Conservation (phyloP, 306 rosid genomes). For the Lagenaria siceraria region DNA sequence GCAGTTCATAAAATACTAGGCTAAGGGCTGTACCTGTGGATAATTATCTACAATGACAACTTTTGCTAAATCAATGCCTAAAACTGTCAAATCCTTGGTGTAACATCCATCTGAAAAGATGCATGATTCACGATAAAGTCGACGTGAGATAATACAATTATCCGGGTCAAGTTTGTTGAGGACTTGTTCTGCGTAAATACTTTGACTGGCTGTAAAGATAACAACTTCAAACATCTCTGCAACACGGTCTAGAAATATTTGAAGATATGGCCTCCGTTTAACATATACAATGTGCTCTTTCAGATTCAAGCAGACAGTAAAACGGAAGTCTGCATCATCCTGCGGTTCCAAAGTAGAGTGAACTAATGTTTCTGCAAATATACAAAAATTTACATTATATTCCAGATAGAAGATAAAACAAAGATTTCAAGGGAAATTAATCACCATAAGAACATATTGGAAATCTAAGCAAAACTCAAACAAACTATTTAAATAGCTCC, state of each 20-base stretch:
- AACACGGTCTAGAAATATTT: constrained; percentile 70
- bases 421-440: background rate
- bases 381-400: background rate
- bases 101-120: constrained; percentile 80
- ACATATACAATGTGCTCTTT: constrained; percentile 88
- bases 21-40: constrained; percentile 63
- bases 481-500: background rate
- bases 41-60: constrained; percentile 88
- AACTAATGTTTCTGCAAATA: constrained; percentile 83
- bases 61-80: constrained; percentile 83
- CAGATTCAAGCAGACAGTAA: constrained; percentile 70
- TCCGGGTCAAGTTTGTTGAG: constrained; percentile 90
- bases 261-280: constrained; percentile 79
- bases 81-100: constrained; percentile 85
- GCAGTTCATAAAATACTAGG: background rate
- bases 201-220: constrained; percentile 96
- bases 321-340: constrained; percentile 79
- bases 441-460: background rate
- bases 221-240: constrained; percentile 91
- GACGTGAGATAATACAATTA: constrained; percentile 62
- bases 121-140: constrained; percentile 82
- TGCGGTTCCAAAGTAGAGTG: constrained; percentile 79
- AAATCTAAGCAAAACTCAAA: background rate
- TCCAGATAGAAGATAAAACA: background rate
- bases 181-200: constrained; percentile 82